Conservation (phyloP, 2,329 filamentous ascomycete species). For the Paecilomyces variotii region DNA sequence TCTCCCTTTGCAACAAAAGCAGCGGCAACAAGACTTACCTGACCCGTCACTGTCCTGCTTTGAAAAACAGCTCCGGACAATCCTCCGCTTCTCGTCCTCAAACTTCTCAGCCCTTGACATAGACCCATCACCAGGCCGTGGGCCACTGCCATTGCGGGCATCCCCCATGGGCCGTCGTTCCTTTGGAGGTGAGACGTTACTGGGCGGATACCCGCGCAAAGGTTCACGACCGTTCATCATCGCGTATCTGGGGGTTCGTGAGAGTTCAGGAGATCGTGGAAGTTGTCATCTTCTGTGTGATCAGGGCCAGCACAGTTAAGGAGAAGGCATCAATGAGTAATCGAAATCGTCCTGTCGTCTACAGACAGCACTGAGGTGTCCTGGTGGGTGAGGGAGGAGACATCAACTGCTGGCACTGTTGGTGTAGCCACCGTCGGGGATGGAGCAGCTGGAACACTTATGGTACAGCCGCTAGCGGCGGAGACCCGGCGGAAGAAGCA, state of each 20-base stretch:
- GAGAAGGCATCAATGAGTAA: conserved; percentile 3
- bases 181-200: conserved; percentile 20
- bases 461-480: background rate
- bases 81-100: conserved; percentile 92
- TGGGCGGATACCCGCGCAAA: conserved; percentile 23
- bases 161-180: conserved; percentile 26
- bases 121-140: conserved; percentile 19
- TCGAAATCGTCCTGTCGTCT: background rate
- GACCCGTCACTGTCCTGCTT: conserved; percentile 84
- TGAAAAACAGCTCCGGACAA: conserved; percentile 88
- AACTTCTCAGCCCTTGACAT: conserved; percentile 67
- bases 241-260: conserved; percentile 13
- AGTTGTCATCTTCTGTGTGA: conserved; percentile 23
- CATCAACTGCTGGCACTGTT: background rate
- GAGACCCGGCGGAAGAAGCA: background rate
- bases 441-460: background rate
- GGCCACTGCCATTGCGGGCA: conserved; percentile 21
- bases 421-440: background rate
- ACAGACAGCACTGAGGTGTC: background rate
- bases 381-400: background rate
- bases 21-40: conserved; percentile 47
- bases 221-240: conserved; percentile 32
- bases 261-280: conserved; percentile 16
- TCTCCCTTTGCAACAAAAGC: background rate
- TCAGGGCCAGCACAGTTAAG: conserved; percentile 8